phyloP scores from a whole-genome alignment of 257 asterid genomes.

The Solanum pennellii region DNA sequence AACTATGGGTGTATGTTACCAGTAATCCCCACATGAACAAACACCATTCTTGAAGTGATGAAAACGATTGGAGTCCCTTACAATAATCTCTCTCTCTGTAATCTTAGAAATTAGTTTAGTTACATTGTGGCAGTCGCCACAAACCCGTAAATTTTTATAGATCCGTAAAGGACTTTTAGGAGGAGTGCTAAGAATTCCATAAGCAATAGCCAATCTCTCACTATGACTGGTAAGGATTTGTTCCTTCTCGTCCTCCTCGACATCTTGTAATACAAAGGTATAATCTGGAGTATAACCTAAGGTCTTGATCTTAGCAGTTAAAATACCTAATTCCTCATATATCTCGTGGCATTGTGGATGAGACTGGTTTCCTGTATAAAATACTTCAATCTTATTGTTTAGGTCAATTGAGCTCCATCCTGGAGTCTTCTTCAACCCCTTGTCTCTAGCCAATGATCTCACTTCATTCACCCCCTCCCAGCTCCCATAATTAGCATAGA shows the following conservation, averaged over 20 bases:
- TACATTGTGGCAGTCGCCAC: conserved; percentile 52
- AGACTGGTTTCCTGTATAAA: conserved; percentile 43
- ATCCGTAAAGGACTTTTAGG: conserved; percentile 37
- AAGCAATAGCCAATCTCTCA: conserved; percentile 71
- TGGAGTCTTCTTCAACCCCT: conserved; percentile 55
- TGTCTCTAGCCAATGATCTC: conserved; percentile 53
- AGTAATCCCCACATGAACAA: conserved; percentile 56
- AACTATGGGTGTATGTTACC: conserved; percentile 18
- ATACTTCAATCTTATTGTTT: conserved; percentile 32
- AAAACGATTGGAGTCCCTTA: conserved; percentile 58
- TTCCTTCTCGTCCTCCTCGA: conserved; percentile 85
- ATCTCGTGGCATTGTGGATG: conserved; percentile 52
- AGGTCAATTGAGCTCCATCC: conserved; percentile 67
- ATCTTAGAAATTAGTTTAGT: conserved; percentile 41
- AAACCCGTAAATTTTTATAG: conserved; percentile 44
- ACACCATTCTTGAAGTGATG: conserved; percentile 51
- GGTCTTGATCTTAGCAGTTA: conserved; percentile 42
- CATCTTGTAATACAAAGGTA: conserved; percentile 71
- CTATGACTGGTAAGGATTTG: conserved; percentile 55
- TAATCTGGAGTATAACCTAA: conserved; percentile 64
- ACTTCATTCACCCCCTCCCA: conserved; percentile 70
- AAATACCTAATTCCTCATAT: conserved; percentile 33
- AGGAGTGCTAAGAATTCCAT: conserved; percentile 58
- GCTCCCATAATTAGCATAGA: conserved; percentile 56
- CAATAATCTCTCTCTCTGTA: conserved; percentile 48